These are phyloP conservation scores for Aristolochia fimbriata DNA, from an alignment of 164 flowering plant genomes.

Conservation along the genomic window DNA sequence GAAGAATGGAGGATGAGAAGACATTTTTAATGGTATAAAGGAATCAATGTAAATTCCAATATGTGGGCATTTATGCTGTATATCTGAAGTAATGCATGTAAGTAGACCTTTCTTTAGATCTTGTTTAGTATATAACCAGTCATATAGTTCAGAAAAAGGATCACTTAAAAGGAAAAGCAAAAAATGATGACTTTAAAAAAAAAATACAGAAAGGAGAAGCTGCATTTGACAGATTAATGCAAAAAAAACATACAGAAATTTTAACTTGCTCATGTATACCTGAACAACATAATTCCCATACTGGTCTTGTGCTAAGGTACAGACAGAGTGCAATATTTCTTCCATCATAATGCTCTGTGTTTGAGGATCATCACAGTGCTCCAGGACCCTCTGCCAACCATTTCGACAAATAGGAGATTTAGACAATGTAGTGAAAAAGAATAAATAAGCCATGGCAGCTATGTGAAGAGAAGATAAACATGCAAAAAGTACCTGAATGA, in stretches of 20 bases:
- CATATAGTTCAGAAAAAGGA: too few species aligned
- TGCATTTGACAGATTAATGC: too few species aligned
- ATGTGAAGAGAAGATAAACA: not conserved
- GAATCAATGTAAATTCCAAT: too few species aligned
- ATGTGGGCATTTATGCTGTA: too few species aligned
- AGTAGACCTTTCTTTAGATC: too few species aligned
- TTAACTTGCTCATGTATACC: constrained; percentile 28
- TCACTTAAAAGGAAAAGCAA: too few species aligned
- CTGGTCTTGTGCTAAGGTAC: constrained; percentile 76
- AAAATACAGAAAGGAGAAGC: too few species aligned
- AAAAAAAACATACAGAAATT: not conserved
- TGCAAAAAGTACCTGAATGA: constrained; percentile 60
- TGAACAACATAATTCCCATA: constrained; percentile 96
- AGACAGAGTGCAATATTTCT: constrained; percentile 75
- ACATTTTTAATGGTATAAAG: too few species aligned
- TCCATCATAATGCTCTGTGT: constrained; percentile 71
- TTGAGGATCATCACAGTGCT: constrained; percentile 58
- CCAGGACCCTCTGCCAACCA: constrained; percentile 71
- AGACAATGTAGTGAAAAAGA: not conserved
- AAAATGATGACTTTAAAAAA: too few species aligned
- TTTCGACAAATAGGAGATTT: constrained; percentile 4
- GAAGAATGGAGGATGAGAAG: too few species aligned
- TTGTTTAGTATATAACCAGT: too few species aligned
- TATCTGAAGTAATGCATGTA: too few species aligned
- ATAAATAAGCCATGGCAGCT: not conserved